These are phyloP conservation scores for Cynara cardunculus DNA, from an alignment of 129 eudicot genomes.

Conservation along the genomic window DNA sequence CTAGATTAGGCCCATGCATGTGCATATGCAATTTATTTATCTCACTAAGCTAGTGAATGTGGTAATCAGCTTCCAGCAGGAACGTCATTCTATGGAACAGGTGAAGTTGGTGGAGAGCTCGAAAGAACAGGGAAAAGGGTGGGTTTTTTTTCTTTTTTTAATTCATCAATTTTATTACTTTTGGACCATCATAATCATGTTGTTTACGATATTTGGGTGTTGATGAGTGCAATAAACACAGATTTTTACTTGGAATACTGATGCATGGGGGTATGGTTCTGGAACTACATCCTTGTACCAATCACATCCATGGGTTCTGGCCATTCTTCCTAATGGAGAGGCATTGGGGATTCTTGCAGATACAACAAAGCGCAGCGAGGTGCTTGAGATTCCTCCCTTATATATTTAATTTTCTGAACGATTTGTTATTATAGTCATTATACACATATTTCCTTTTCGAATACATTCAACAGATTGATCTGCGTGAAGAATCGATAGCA, in stretches of 20 bases:
- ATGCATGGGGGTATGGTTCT: conserved; percentile 85
- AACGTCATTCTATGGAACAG: conserved; percentile 95
- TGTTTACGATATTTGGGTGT: neutral
- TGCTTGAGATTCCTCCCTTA: conserved; percentile 23
- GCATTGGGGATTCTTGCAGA: conserved; percentile 94
- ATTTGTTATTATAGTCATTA: neutral
- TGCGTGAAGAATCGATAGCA: conserved; percentile 63
- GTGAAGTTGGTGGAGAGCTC: conserved; percentile 96
- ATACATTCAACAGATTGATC: conserved; percentile 60
- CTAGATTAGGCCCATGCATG: neutral
- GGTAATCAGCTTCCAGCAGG: conserved; percentile 68
- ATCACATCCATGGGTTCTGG: conserved; percentile 96
- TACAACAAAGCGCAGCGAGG: conserved; percentile 95
- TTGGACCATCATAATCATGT: neutral
- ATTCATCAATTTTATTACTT: neutral
- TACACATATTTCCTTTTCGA: neutral
- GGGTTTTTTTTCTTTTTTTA: conserved; percentile 9
- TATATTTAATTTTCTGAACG: neutral
- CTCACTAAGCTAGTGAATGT: conserved; percentile 7
- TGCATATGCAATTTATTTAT: neutral
- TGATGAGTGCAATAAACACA: conserved; percentile 11
- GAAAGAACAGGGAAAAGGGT: conserved; percentile 98
- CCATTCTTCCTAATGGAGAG: conserved; percentile 77
- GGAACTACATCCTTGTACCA: conserved; percentile 89
- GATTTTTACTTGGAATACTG: conserved; percentile 95